Evolutionary conservation across 2,329 filamentous ascomycete species (phyloP).

Genomic region (Scedosporium minutisporum): DNA sequence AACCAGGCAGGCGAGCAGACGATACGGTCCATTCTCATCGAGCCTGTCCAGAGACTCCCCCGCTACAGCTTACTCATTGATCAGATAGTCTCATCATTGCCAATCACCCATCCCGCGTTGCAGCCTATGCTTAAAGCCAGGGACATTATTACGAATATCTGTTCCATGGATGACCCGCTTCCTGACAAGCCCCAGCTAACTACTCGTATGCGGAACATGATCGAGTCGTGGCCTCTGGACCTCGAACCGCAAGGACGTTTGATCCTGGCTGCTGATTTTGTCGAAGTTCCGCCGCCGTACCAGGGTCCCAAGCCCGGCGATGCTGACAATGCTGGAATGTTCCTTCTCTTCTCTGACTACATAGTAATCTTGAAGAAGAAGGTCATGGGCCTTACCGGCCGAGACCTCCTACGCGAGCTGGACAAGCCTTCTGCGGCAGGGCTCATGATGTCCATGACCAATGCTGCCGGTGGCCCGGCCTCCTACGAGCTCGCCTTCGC

Average conservation of each 20-base stretch:
- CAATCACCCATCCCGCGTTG: conserved; percentile 76
- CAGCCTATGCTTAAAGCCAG: conserved; percentile 76
- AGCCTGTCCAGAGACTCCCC: conserved; percentile 88
- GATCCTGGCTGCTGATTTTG: conserved; percentile 70
- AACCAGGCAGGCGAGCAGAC: conserved; percentile 81
- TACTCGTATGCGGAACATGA: conserved; percentile 63
- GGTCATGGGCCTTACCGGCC: conserved; percentile 54
- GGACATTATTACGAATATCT: conserved; percentile 93
- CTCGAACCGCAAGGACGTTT: conserved; percentile 68
- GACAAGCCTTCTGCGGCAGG: conserved; percentile 66
- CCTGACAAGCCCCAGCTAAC: conserved; percentile 65
- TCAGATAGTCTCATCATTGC: conserved; percentile 80
- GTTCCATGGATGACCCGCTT: conserved; percentile 70
- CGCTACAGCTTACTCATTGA: conserved; percentile 95
- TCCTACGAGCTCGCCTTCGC: conserved; percentile 66
- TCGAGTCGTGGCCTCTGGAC: conserved; percentile 66
- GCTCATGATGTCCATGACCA: conserved; percentile 54
- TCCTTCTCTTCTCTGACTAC: conserved; percentile 78
- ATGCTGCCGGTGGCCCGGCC: conserved; percentile 49
- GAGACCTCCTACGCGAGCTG: conserved; percentile 72
- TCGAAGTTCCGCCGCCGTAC: conserved; percentile 68
- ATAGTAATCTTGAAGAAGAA: conserved; percentile 69
- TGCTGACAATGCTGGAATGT: conserved; percentile 52
- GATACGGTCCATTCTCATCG: conserved; percentile 84
- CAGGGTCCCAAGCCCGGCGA: conserved; percentile 28